A percentile compares a stretch with the other conserved stretches of the same genome.
Evolutionary conservation across 805 yeast species (phyloP).

Genomic region (Sugiyamaella valdiviana): DNA sequence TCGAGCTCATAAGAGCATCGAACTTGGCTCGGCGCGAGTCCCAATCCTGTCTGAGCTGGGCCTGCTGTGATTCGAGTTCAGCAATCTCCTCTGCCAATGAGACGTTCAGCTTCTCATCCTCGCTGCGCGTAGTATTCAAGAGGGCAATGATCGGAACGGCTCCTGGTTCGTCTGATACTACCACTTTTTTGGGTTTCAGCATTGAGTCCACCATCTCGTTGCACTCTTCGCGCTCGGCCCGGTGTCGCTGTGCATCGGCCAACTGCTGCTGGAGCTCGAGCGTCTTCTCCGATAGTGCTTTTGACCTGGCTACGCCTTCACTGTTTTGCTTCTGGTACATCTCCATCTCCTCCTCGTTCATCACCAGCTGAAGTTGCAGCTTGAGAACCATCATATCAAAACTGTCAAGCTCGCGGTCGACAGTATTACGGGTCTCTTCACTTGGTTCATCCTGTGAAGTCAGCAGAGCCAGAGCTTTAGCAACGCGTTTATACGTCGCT

Average conservation of each 20-base stretch:
- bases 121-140: constrained; percentile 22
- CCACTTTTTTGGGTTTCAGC: constrained; percentile 18
- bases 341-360: constrained; percentile 18
- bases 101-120: constrained; percentile 14
- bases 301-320: constrained; percentile 11
- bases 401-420: constrained; percentile 15
- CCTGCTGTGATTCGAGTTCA: constrained; percentile 20
- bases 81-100: constrained; percentile 22
- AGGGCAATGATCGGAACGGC: constrained; percentile 18
- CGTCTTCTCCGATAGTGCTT: constrained; percentile 12
- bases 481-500: constrained; percentile 15
- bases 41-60: constrained; percentile 19
- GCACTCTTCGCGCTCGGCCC: constrained; percentile 24
- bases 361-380: constrained; percentile 21
- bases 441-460: constrained; percentile 1
- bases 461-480: constrained; percentile 8
- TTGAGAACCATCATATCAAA: constrained; percentile 15
- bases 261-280: constrained; percentile 17
- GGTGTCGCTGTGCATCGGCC: constrained; percentile 15
- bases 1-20: constrained; percentile 17
- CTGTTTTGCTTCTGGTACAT: constrained; percentile 18
- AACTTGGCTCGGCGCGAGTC: constrained; percentile 20
- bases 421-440: neutral
- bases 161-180: constrained; percentile 6
- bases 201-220: constrained; percentile 20